Conservation (phyloP, 2,329 filamentous ascomycete species). For the Colletotrichum incanum region DNA sequence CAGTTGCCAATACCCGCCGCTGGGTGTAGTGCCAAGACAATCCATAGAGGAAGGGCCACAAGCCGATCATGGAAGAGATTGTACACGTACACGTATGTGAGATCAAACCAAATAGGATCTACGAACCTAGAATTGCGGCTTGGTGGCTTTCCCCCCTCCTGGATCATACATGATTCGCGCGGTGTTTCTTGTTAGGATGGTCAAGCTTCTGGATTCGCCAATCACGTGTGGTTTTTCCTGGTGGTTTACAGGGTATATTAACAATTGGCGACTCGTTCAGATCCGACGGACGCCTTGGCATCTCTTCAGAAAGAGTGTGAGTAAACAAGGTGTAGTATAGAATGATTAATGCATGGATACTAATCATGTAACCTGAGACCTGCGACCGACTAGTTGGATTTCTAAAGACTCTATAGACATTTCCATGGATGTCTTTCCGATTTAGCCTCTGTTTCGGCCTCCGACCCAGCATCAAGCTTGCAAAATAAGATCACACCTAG, state of each 20-base stretch:
- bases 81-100: background rate
- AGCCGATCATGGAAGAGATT: background rate
- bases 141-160: background rate
- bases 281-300: no score
- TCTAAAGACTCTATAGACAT: background rate
- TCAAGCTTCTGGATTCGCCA: conserved; percentile 26
- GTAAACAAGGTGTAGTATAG: background rate
- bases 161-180: conserved; percentile 1
- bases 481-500: no score
- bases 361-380: background rate
- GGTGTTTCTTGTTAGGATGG: conserved; percentile 4
- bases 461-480: background rate
- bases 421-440: background rate
- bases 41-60: background rate
- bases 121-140: background rate
- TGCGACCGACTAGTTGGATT: background rate
- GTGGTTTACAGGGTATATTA: background rate
- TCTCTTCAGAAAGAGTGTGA: background rate
- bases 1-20: background rate
- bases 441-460: no score
- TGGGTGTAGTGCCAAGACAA: background rate
- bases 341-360: background rate
- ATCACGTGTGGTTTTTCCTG: background rate
- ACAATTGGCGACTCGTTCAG: background rate
- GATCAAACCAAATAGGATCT: background rate